Conservation (phyloP, 164 flowering plant species). For the Annona cherimola region DNA sequence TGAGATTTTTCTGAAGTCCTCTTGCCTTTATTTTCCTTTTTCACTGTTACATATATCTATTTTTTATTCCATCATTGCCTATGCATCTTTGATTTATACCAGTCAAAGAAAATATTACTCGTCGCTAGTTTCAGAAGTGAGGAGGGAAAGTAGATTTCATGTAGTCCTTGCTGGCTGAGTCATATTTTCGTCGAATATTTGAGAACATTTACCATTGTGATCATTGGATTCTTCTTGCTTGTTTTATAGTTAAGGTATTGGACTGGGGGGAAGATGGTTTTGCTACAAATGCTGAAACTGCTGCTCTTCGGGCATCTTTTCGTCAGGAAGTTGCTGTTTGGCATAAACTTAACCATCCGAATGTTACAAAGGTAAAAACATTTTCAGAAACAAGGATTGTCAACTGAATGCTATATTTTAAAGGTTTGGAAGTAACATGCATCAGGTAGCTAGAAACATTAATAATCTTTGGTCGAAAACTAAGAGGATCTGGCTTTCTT, state of each 20-base stretch:
- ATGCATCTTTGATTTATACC: too few relatives aligned
- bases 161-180: too few relatives aligned
- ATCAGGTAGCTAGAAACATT: background rate
- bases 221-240: background rate
- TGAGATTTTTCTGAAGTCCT: too few relatives aligned
- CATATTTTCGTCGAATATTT: background rate
- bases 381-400: too few relatives aligned
- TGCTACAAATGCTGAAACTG: conserved; percentile 70
- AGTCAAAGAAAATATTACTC: too few relatives aligned
- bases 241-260: conserved; percentile 66
- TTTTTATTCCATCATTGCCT: too few relatives aligned
- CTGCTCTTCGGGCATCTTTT: conserved; percentile 72
- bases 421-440: background rate
- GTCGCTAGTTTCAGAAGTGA: background rate
- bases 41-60: too few relatives aligned
- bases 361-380: conserved; percentile 71
- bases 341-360: conserved; percentile 95
- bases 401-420: too few relatives aligned
- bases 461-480: background rate
- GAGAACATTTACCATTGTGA: background rate
- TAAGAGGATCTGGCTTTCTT: background rate
- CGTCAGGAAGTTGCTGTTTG: conserved; percentile 92
- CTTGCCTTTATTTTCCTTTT: too few relatives aligned
- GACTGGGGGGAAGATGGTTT: conserved; percentile 97
- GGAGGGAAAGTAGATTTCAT: background rate